Percentiles rank a stretch among this genome's conserved stretches.
Evolutionary conservation across 306 rosid species (phyloP).

Genomic region (Arachis stenosperma): DNA sequence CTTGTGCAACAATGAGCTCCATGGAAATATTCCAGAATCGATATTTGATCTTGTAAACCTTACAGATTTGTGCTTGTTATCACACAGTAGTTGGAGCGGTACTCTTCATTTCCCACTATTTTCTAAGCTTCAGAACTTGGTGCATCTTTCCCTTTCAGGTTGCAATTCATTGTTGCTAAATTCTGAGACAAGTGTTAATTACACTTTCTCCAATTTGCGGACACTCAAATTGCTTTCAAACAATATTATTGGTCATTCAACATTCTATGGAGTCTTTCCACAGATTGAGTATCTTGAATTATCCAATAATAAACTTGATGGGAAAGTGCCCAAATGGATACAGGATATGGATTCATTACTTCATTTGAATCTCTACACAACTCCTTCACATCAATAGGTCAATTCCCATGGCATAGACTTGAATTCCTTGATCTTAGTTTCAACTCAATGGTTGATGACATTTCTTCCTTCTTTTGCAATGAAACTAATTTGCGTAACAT

Average conservation of each 20-base stretch:
- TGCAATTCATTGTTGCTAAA: not conserved
- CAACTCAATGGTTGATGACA: too few relatives aligned
- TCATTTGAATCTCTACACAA: not conserved
- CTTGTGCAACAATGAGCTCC: not conserved
- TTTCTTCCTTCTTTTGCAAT: too few relatives aligned
- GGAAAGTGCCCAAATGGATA: slow-evolving; percentile 2
- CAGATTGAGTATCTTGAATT: not conserved
- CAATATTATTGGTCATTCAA: not conserved
- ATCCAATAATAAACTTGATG: not conserved
- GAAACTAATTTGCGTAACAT: too few relatives aligned
- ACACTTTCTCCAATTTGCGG: not conserved
- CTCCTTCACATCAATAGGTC: not conserved
- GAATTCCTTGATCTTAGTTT: not conserved
- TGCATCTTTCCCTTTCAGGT: not conserved
- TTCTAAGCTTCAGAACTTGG: not conserved
- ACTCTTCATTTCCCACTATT: too few relatives aligned
- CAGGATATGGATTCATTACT: not conserved
- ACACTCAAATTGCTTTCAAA: not conserved
- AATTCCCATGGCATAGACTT: not conserved
- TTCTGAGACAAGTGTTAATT: not conserved
- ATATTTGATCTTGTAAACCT: slow-evolving; percentile 8
- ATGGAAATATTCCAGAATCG: slow-evolving; percentile 12
- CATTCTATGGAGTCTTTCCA: not conserved
- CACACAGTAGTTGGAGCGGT: slow-evolving; percentile 24
- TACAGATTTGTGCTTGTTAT: not conserved